Evolutionary conservation across 176 grass and related monocot species (phyloP), one percentile per base, ranked within the genome.

Genomic region (Aegilops sharonensis): DNA sequence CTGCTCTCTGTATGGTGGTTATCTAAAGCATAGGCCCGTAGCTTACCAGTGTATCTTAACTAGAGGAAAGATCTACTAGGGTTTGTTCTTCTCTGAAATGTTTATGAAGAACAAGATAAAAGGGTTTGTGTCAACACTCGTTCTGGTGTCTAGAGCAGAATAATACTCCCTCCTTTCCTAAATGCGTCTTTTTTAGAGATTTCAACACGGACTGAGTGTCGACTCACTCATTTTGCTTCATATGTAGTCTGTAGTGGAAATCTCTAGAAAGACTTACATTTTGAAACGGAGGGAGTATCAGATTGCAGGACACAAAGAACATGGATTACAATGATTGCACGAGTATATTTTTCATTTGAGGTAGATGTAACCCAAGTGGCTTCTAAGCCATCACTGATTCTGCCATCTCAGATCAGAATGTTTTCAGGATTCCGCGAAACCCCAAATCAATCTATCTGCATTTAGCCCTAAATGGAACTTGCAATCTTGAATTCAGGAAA

Each of bases 21-120:
- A 84, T 76, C 72, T 48, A 75, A 37, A 61, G 23, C 56, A 59
- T 21, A 59, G 56, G 20, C 56, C 20, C 63, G 75, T 87, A 92
- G 84, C 87, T 71, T 57, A 82, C 84, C 50, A 37, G 78, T 66
- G 78, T 86, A 32, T 81, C 59, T 80, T 74, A 74, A 80, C 81
- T 76, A 40, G 80, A 83, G 31, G 71, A 73, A 68, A 76, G 5
- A 59, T 42, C 62, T 47, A 32, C 73, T 80, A 73, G 81, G 72
- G 68, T 82, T 87, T 66, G 73, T 82, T 87, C 17, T 85, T 84
- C 56, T 59, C 20, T 57, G 54, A 88, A 85, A 84, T 81, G 29
- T 81, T 69, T 80, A 34, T 34, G 39, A 5, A 77, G 69, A 29
- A 77, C 23, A 77, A 72, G 20, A 13, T 48, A 31, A 57, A 67